Evolutionary conservation across 257 asterid species (phyloP), one percentile per base, ranked within the genome.

Genomic region (Cynanchum wilfordii): DNA sequence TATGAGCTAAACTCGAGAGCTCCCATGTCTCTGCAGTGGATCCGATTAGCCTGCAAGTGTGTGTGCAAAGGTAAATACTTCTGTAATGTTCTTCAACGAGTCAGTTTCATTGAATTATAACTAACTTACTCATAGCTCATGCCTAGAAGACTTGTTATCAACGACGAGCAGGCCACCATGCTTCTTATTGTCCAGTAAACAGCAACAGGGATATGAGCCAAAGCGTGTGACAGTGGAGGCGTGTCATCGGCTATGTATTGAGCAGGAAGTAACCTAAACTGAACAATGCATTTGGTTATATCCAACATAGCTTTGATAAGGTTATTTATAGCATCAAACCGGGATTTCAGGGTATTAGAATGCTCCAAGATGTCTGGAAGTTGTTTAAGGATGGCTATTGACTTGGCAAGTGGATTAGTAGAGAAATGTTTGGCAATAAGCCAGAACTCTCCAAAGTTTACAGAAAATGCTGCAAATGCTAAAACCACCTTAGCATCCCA

Each of bases 401-500:
- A 84, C 67, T 82, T 87, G 45, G 97, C 98, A 0, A 92, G 90
- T 0, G 89, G 90, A 79, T 90, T 82, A 17, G 82, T 59, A 7
- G 84, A 65, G 68, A 86, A 86, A 38, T 74, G 83, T 65, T 82
- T 81, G 2, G 90, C 86, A 45, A 87, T 73, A 19, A 90, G 93
- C 98, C 97, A 90, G 80, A 89, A 88, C 60, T 90, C 95, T 52
- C 90, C 98, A 58, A 86, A 90, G 83, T 80, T 83, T 10, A 85
- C 78, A 0, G 91, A 79, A 78, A 90, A 89, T 4, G 97, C 73
- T 17, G 96, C 84, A 29, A 90, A 22, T 17, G 95, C 80, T 69
- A 89, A 22, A 44, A 83, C 95, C 0, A 86, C 86, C 79, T 92
- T 92, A 22, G 95, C 96, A 47, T 85, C 96, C 97, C 97, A 92